phyloP scores from a whole-genome alignment of 441 rosid genomes.

The Arabidopsis hybrid region DNA sequence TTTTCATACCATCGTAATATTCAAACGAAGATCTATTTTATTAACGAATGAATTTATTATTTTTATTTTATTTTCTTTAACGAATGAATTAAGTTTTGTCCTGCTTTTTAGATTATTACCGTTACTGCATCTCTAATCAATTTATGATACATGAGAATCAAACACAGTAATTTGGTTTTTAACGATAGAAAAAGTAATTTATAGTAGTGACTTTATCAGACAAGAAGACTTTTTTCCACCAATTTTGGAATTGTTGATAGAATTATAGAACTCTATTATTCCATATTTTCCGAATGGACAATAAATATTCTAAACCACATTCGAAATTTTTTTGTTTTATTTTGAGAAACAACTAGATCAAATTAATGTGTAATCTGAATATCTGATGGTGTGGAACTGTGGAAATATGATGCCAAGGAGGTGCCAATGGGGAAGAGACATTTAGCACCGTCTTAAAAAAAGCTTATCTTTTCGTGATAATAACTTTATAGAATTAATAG shows the following conservation, averaged over 20 bases:
- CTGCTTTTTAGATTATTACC: background rate
- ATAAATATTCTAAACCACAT: background rate
- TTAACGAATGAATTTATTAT: background rate
- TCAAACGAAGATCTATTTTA: no score
- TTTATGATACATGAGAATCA: background rate
- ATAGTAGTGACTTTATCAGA: no score
- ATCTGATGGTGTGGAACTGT: conserved; percentile 7
- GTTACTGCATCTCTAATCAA: background rate
- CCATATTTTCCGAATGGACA: background rate
- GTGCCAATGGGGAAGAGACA: conserved; percentile 36
- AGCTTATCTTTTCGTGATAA: conserved; percentile 37
- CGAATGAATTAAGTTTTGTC: no score
- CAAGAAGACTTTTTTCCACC: background rate
- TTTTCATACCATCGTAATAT: no score
- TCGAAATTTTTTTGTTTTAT: background rate
- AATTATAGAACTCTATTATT: background rate
- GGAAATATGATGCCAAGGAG: conserved; percentile 23
- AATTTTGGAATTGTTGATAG: background rate
- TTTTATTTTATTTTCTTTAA: no score
- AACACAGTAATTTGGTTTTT: background rate
- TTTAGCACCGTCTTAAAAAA: conserved; percentile 35
- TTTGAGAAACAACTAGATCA: conserved; percentile 4
- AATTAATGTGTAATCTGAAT: background rate
- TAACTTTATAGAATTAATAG: conserved; percentile 29
- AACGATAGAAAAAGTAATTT: background rate